Percentiles rank a stretch among this genome's conserved stretches.
phyloP scores from a whole-genome alignment of 192 early-diverging fungal species.

The Haplosporangium gracile region DNA sequence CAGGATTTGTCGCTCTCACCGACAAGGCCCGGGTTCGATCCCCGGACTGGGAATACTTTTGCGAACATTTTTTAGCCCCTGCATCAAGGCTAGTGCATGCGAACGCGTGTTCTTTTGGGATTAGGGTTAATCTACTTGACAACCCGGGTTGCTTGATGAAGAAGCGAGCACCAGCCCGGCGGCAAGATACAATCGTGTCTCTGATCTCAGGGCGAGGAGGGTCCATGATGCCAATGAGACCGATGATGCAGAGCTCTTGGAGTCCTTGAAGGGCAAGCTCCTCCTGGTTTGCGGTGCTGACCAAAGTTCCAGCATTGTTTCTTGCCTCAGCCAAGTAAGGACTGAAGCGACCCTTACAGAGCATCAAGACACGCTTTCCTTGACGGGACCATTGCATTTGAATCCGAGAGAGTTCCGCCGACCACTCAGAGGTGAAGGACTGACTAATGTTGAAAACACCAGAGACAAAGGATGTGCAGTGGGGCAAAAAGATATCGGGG shows the following conservation, averaged over 20 bases:
- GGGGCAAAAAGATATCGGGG: constrained; percentile 73
- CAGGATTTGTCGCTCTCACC: constrained; percentile 61
- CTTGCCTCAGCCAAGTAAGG: background rate
- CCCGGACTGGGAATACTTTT: constrained; percentile 54
- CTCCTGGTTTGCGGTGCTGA: background rate
- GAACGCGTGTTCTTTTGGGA: too few species aligned
- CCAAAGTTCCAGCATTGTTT: background rate
- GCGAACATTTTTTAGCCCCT: background rate
- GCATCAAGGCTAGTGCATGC: background rate
- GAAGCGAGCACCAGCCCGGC: constrained; percentile 75
- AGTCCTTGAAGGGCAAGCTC: constrained; percentile 40
- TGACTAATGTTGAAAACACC: constrained; percentile 57
- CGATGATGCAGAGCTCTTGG: constrained; percentile 72
- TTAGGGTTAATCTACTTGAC: too few species aligned
- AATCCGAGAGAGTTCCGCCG: constrained; percentile 56
- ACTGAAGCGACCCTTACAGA: constrained; percentile 37
- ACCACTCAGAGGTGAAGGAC: constrained; percentile 28
- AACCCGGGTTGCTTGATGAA: constrained; percentile 33
- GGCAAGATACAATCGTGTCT: constrained; percentile 66
- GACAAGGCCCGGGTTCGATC: constrained; percentile 61
- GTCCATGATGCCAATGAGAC: constrained; percentile 81
- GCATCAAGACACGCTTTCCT: constrained; percentile 67
- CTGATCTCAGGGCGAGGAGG: constrained; percentile 83
- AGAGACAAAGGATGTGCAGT: constrained; percentile 50
- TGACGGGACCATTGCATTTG: constrained; percentile 65